Evolutionary conservation across 768 basidiomycete species (phyloP), one percentile per base, ranked within the genome.

Genomic region (Macrocybe gigantea): DNA sequence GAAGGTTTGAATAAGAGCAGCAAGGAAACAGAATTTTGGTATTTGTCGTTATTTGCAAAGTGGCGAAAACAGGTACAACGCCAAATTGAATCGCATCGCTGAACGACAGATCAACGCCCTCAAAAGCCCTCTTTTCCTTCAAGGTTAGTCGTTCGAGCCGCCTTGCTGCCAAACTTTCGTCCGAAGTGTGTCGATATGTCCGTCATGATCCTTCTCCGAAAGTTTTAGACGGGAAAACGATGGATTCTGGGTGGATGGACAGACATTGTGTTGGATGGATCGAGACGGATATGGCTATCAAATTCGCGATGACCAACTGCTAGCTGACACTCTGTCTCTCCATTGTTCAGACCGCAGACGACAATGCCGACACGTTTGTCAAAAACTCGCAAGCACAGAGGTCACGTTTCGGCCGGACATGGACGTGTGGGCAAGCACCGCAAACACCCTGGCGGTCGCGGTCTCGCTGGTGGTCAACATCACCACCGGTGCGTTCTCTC

Each of bases 371-470:
- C 94, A 69, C 93, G 80, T 67, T 78, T 93, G 76, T 79, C 85
- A 62, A 97, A 97, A 75, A 98, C 95, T 72, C 87, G 95, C 75
- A 99, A 99, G 77, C 94, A 96, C 75, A 84, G 95, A 65, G 95
- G 95, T 62, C 94, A 98, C 78, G 94, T 99, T 62, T 99, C 95
- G 59, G 93, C 94, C 67, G 96, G 96, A 77, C 88, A 98, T 73
- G 96, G 96, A 70, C 95, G 96, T 88, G 91, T 99, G 65, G 96
- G 96, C 60, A 98, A 98, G 83, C 96, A 99, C 83, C 89, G 96
- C 71, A 98, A 97, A 74, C 95, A 97, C 68, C 96, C 96, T 48
- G 96, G 96, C 77, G 96, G 96, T 90, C 92, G 96, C 73, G 96
- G 96, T 96, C 89, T 98, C 65, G 92, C 93, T 76, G 96, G 96